These are phyloP conservation scores for Colletotrichum echinochloae DNA, from an alignment of 2,329 filamentous ascomycete species.

Conservation along the genomic window DNA sequence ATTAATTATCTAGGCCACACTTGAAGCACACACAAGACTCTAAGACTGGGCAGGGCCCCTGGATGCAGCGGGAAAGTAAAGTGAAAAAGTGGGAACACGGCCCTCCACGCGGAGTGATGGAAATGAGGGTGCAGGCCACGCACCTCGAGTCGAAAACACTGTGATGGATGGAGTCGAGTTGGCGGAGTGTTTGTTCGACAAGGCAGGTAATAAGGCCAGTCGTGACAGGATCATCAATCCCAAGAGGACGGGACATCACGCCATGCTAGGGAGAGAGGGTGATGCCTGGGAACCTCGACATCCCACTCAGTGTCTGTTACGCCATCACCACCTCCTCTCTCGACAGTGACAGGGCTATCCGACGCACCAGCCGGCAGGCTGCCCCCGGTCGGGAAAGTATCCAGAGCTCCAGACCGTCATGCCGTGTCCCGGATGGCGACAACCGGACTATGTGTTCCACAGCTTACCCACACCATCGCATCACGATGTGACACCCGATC, in stretches of 20 bases:
- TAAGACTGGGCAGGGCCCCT: conserved; percentile 20
- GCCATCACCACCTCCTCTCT: conserved; percentile 20
- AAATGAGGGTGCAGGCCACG: conserved; percentile 30
- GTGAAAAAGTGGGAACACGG: conserved; percentile 36
- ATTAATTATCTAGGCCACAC: conserved; percentile 30
- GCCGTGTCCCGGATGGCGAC: conserved; percentile 22
- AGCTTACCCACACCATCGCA: neutral
- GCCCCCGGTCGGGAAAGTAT: conserved; percentile 14
- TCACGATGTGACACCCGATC: conserved; percentile 21
- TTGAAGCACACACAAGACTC: conserved; percentile 37
- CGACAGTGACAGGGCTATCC: conserved; percentile 28
- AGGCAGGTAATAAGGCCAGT: neutral
- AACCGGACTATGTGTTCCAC: conserved; percentile 33
- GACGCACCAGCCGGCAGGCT: conserved; percentile 6
- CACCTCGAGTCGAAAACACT: neutral
- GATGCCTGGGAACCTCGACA: neutral
- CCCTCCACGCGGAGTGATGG: conserved; percentile 25
- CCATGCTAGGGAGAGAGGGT: neutral
- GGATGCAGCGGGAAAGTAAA: conserved; percentile 14
- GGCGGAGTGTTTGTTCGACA: neutral
- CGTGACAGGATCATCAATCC: neutral
- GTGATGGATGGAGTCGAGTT: conserved; percentile 2
- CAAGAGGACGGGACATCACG: conserved; percentile 11
- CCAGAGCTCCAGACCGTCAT: neutral
- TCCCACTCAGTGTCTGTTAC: neutral